Evolutionary conservation across 441 rosid genomes (phyloP), one percentile per base, ranked within the genome.

Genomic region (Gossypium lobatum): DNA sequence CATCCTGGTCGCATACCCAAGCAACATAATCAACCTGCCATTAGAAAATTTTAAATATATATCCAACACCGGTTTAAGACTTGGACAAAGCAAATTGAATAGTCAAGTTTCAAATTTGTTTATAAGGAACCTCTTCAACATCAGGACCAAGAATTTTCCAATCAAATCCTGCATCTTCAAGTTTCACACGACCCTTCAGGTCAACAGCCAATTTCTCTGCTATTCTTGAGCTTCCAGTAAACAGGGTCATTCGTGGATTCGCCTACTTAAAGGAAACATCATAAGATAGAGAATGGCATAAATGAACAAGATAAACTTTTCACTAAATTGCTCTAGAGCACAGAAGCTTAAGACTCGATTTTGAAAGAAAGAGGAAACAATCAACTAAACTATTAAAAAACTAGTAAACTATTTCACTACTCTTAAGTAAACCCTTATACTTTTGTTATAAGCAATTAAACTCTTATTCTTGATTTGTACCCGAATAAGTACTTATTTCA

Each of bases 161-260:
- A 84, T 95, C 98, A 85, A 93, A 95, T 71, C 99, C 98, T 11
- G 99, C 99, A 80, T 95, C 99, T 90, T 95, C 99, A 77, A 95
- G 78, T 81, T 91, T 95, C 76, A 95, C 77, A 16, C 93, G 87
- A 59, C 98, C 99, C 73, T 88, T 91, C 61, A 95, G 87, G 78
- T 95, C 99, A 75, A 82, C 83, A 73, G 98, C 99, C 84, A 95
- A 84, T 79, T 93, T 95, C 62, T 95, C 98, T 13, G 99, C 99
- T 17, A 95, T 87, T 79, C 96, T 90, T 52, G 99, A 95, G 85
- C 99, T 95, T 54, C 99, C 99, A 0, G 99, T 93, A 80, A 95
- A 95, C 75, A 95, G 97, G 39, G 97, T 93, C 99, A 95, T 95
- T 42, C 87, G 82, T 45, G 99, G 99, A 76, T 89, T 88, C 48